phyloP scores from a whole-genome alignment of 352 stramenopile genomes.

The Phytophthora sojae region DNA sequence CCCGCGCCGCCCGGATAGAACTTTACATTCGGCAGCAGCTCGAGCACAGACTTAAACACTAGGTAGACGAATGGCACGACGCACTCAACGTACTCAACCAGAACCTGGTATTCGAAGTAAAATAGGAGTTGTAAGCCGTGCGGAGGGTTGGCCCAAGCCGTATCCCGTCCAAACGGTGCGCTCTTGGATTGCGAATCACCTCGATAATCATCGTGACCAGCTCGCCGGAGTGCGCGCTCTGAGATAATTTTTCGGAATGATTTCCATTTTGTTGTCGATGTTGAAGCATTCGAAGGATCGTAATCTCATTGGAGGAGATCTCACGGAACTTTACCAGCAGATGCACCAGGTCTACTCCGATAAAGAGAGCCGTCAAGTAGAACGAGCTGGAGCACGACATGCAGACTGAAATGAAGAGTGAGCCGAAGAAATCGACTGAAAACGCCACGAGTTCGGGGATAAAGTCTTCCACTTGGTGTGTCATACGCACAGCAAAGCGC shows the following conservation, averaged over 20 bases:
- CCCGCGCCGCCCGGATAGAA: constrained; percentile 27
- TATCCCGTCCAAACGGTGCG: no score
- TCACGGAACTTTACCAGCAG: constrained; percentile 9
- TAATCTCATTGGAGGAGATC: background rate
- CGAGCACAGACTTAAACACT: constrained; percentile 34
- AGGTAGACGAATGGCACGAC: constrained; percentile 32
- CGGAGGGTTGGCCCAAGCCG: no score
- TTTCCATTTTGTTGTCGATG: no score
- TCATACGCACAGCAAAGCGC: background rate
- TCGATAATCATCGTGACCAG: no score
- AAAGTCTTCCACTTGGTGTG: background rate
- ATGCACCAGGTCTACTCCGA: background rate
- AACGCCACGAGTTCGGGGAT: constrained; percentile 11
- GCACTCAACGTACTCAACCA: constrained; percentile 30
- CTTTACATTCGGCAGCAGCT: constrained; percentile 31
- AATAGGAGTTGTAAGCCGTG: constrained; percentile 12
- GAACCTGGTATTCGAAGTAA: constrained; percentile 11
- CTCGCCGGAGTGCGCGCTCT: no score
- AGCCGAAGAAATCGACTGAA: constrained; percentile 15
- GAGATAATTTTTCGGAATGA: no score
- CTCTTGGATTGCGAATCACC: no score
- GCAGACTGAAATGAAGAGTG: constrained; percentile 27
- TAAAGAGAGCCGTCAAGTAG: constrained; percentile 5
- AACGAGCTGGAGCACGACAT: constrained; percentile 11
- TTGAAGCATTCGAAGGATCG: background rate